Evolutionary conservation across 2,329 filamentous ascomycete genomes (phyloP).

Genomic region (Trichophyton mentagrophytes): DNA sequence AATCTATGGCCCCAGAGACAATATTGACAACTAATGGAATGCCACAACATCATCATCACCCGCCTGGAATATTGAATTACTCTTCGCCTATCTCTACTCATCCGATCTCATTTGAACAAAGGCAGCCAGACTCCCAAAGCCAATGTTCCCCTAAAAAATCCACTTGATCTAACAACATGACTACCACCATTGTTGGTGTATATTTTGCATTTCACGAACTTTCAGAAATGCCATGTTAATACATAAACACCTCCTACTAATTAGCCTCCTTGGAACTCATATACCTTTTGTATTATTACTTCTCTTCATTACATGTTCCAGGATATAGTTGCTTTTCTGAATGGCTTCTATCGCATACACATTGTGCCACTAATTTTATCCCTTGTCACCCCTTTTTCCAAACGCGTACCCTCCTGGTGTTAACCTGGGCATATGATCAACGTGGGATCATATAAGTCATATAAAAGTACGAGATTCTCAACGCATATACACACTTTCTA

Average conservation of each 20-base stretch:
- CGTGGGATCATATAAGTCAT: not conserved
- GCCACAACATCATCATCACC: not conserved
- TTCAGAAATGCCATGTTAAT: not conserved
- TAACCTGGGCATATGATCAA: not conserved
- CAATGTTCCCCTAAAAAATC: not conserved
- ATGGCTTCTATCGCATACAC: not conserved
- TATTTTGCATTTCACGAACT: not conserved
- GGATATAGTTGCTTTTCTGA: not conserved
- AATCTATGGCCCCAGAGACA: constrained; percentile 29
- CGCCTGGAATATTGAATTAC: not conserved
- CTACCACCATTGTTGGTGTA: not conserved
- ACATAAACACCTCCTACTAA: not conserved
- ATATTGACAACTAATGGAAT: not conserved
- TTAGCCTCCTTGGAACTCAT: not conserved
- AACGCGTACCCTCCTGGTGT: not conserved
- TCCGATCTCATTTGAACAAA: not conserved
- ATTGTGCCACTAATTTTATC: not conserved
- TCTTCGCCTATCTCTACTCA: not conserved
- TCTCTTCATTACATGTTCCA: not conserved
- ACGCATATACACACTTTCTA: not conserved
- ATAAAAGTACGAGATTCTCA: not conserved
- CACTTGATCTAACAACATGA: not conserved
- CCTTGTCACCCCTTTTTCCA: not conserved
- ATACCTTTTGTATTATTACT: not conserved
- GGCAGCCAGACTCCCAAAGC: not conserved